Conservation (phyloP, 2,329 filamentous ascomycete species). For the Fusarium coicis region DNA sequence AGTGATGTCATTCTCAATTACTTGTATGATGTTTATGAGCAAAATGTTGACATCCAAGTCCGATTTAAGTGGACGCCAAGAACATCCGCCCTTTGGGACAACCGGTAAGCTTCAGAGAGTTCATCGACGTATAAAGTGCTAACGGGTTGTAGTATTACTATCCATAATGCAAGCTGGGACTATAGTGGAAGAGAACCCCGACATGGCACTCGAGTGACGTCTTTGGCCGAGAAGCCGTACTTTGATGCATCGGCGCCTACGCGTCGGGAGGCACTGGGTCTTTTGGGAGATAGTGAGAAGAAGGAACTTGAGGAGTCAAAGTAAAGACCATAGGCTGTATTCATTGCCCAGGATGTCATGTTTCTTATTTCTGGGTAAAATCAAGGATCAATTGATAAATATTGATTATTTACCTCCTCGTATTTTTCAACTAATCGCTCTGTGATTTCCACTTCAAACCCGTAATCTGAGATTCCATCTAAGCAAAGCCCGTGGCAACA, state of each 20-base stretch:
- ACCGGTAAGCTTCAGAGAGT: slow-evolving; percentile 53
- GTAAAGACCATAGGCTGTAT: neutral
- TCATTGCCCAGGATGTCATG: neutral
- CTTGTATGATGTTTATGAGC: slow-evolving; percentile 74
- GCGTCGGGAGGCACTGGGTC: slow-evolving; percentile 71
- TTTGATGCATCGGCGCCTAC: slow-evolving; percentile 74
- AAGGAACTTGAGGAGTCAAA: slow-evolving; percentile 36
- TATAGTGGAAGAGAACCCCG: slow-evolving; percentile 74
- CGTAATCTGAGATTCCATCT: rapidly evolving
- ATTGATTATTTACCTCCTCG: neutral
- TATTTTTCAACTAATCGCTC: neutral
- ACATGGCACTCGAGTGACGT: slow-evolving; percentile 78
- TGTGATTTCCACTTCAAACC: neutral
- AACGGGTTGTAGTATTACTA: slow-evolving; percentile 63
- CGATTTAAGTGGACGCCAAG: slow-evolving; percentile 76
- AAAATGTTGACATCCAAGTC: slow-evolving; percentile 76
- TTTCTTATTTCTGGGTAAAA: neutral
- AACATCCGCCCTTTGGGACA: slow-evolving; percentile 78
- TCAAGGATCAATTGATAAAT: neutral
- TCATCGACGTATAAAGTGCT: rapidly evolving
- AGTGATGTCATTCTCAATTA: slow-evolving; percentile 75
- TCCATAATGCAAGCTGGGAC: slow-evolving; percentile 80
- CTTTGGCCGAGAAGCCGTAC: slow-evolving; percentile 76
- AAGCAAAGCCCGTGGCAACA: neutral
- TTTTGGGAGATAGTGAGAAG: slow-evolving; percentile 67